Percentiles rank a stretch among this genome's conserved stretches.
These are phyloP conservation scores for Starmerella bombicola DNA, from an alignment of 805 yeast species.

Conservation along the genomic window DNA sequence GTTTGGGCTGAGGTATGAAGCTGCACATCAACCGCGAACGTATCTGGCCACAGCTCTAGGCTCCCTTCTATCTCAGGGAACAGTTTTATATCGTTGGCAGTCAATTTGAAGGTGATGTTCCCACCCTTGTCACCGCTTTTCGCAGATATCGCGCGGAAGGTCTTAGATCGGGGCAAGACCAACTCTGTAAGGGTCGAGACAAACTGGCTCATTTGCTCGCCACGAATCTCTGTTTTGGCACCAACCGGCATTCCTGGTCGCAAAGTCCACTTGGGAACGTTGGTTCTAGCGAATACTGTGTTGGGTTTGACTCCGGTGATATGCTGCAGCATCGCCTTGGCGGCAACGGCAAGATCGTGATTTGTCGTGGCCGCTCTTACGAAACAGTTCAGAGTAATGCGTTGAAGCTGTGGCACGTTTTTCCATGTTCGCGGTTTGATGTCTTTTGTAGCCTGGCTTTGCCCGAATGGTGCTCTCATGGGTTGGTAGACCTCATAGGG, in stretches of 20 bases:
- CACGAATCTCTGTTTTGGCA: conserved; percentile 64
- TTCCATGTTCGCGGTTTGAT: conserved; percentile 50
- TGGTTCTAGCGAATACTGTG: conserved; percentile 58
- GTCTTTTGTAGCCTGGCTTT: conserved; percentile 60
- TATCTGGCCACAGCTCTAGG: conserved; percentile 77
- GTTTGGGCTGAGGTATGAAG: conserved; percentile 81
- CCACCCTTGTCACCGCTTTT: conserved; percentile 77
- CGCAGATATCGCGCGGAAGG: conserved; percentile 65
- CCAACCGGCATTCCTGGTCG: conserved; percentile 88
- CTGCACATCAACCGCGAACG: conserved; percentile 76
- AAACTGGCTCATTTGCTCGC: conserved; percentile 77
- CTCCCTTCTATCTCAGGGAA: conserved; percentile 92
- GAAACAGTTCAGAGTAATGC: conserved; percentile 64
- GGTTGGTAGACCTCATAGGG: conserved; percentile 85
- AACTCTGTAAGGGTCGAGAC: conserved; percentile 75
- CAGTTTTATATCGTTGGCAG: conserved; percentile 57
- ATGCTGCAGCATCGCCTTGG: conserved; percentile 73
- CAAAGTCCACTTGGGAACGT: conserved; percentile 74
- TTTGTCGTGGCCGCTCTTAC: conserved; percentile 50
- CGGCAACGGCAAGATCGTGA: conserved; percentile 60
- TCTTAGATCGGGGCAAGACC: conserved; percentile 85
- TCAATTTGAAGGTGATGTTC: conserved; percentile 72
- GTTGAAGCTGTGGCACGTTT: conserved; percentile 59
- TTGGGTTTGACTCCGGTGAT: conserved; percentile 83
- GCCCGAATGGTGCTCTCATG: conserved; percentile 61